Conservation (phyloP, 177 flowering plant species). For the Vitis hybrid region DNA sequence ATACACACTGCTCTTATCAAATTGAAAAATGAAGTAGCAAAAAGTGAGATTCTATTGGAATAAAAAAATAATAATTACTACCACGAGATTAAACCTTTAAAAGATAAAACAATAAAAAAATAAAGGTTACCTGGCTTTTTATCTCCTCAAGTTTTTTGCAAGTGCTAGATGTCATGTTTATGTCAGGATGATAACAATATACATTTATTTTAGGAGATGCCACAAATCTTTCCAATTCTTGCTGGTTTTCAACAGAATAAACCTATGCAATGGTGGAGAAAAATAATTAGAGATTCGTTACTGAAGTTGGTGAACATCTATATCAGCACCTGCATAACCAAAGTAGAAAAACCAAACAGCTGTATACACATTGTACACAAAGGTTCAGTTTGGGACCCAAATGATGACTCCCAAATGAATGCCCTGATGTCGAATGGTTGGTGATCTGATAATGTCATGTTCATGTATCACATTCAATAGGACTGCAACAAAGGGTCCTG, state of each 20-base stretch:
- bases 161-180: conserved; percentile 23
- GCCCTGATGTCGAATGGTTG: too few relatives aligned
- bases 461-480: too few relatives aligned
- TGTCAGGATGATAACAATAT: conserved; percentile 49
- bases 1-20: conserved; percentile 49
- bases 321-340: neutral
- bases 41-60: conserved; percentile 6
- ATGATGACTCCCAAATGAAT: too few relatives aligned
- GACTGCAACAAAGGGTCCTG: too few relatives aligned
- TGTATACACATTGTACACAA: too few relatives aligned
- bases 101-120: neutral
- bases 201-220: conserved; percentile 58
- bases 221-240: conserved; percentile 66
- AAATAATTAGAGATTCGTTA: conserved; percentile 3
- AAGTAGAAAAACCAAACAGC: neutral
- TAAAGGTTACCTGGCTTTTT: conserved; percentile 51
- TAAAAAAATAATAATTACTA: neutral
- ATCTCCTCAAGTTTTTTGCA: conserved; percentile 51
- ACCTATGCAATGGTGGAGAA: conserved; percentile 44
- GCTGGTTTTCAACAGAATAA: conserved; percentile 60
- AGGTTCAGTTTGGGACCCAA: too few relatives aligned
- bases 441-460: too few relatives aligned
- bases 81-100: too few relatives aligned
- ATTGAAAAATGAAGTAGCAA: conserved; percentile 1
- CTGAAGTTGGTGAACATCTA: neutral